A percentile compares a stretch with the other conserved stretches of the same genome.
Evolutionary conservation across 148 eudicot genomes (phyloP).

Genomic region (Polygonum maritimum): DNA sequence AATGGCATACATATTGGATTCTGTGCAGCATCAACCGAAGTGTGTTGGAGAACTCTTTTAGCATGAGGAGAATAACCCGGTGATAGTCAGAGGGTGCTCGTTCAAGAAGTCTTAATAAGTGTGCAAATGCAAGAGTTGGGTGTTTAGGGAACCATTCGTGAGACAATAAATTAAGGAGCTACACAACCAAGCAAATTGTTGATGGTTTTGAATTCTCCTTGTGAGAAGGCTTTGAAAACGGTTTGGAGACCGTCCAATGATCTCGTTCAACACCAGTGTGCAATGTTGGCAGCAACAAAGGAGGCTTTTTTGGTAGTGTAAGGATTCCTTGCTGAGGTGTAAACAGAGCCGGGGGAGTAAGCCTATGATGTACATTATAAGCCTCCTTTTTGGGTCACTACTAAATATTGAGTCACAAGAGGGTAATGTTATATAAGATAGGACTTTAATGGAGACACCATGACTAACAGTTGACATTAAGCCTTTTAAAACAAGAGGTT

Average conservation of each 20-base stretch:
- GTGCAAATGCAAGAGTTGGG: conserved; percentile 93
- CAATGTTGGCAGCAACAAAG: conserved; percentile 74
- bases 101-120: conserved; percentile 70
- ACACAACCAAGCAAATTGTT: conserved; percentile 81
- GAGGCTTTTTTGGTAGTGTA: conserved; percentile 82
- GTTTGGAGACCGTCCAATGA: conserved; percentile 75
- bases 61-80: conserved; percentile 77
- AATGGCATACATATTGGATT: conserved; percentile 96
- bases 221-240: conserved; percentile 75
- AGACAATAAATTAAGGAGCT: conserved; percentile 61
- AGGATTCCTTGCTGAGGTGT: conserved; percentile 66
- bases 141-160: conserved; percentile 94
- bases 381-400: conserved; percentile 81
- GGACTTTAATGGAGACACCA: conserved; percentile 77
- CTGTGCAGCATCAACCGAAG: conserved; percentile 96
- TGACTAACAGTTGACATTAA: conserved; percentile 92
- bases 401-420: conserved; percentile 94
- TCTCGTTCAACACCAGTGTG: conserved; percentile 81
- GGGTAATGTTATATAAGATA: conserved; percentile 79
- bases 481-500: conserved; percentile 95
- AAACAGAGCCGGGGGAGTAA: conserved; percentile 94
- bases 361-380: conserved; percentile 91
- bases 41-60: conserved; percentile 93
- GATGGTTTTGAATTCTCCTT: conserved; percentile 74
- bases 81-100: conserved; percentile 91